Evolutionary conservation across 768 basidiomycete genomes (phyloP).

Genomic region (Trametes cingulata): DNA sequence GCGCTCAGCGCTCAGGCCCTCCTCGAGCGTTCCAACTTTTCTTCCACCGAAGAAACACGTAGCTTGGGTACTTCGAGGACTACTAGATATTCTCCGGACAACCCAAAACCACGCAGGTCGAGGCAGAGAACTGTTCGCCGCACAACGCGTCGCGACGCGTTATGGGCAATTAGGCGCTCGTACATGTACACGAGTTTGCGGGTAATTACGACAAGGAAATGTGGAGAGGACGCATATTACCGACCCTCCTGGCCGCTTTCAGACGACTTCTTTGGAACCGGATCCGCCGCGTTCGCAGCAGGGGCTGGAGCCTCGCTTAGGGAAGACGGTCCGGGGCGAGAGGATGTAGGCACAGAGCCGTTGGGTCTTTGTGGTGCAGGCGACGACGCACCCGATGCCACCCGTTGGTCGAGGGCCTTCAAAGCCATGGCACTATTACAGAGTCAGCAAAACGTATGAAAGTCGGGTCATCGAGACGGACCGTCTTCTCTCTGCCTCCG

Average conservation of each 20-base stretch:
- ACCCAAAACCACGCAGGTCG: not conserved
- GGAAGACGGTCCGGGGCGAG: constrained; percentile 16
- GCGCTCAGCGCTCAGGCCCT: not conserved
- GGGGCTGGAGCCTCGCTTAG: not conserved
- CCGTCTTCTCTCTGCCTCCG: constrained; percentile 96
- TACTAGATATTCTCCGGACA: no score
- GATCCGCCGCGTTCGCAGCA: not conserved
- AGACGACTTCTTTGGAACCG: not conserved
- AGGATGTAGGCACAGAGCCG: constrained; percentile 8
- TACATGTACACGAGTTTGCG: constrained; percentile 19
- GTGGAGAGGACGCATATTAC: not conserved
- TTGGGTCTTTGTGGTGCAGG: constrained; percentile 25
- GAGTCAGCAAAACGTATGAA: not conserved
- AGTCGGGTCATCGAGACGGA: constrained; percentile 43
- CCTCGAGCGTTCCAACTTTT: no score
- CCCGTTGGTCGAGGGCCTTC: constrained; percentile 92
- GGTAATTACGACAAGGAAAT: not conserved
- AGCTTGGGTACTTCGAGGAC: no score
- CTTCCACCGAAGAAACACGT: no score
- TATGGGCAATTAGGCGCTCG: constrained; percentile 19
- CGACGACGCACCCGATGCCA: constrained; percentile 57
- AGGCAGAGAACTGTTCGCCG: no score
- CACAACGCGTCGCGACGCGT: constrained; percentile 3
- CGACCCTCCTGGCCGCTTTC: not conserved
- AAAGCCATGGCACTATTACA: constrained; percentile 82